Evolutionary conservation across 371 early-diverging fungal genomes (phyloP).

Genomic region (Mucor ambiguus): DNA sequence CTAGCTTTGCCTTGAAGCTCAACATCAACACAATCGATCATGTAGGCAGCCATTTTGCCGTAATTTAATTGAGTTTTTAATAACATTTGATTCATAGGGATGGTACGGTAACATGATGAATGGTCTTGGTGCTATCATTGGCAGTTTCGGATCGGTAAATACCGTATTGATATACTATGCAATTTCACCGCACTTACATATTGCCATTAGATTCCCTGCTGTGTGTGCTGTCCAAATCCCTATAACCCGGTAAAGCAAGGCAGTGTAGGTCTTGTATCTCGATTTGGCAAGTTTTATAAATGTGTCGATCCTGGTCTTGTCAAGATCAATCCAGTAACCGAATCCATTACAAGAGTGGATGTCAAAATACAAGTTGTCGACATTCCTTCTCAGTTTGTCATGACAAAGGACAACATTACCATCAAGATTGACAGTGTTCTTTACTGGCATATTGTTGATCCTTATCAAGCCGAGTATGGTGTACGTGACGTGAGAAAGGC

Average conservation of each 20-base stretch:
- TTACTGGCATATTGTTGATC: conserved; percentile 85
- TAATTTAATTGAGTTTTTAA: background rate
- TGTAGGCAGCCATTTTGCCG: background rate
- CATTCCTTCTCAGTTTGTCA: conserved; percentile 79
- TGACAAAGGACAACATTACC: conserved; percentile 89
- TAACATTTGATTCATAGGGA: conserved; percentile 22
- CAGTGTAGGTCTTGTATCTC: conserved; percentile 73
- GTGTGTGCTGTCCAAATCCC: conserved; percentile 76
- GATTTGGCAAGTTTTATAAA: conserved; percentile 86
- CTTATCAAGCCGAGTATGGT: conserved; percentile 77
- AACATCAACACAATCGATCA: conserved; percentile 25
- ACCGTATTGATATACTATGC: background rate
- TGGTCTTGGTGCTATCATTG: conserved; percentile 43
- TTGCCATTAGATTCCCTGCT: conserved; percentile 32
- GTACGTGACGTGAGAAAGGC: conserved; percentile 77
- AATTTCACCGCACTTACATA: background rate
- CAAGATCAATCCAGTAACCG: conserved; percentile 74
- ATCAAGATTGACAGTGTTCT: conserved; percentile 84
- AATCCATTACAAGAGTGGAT: conserved; percentile 66
- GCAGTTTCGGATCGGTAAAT: conserved; percentile 51
- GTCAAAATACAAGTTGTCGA: conserved; percentile 77
- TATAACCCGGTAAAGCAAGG: conserved; percentile 73
- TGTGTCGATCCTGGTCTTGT: conserved; percentile 90
- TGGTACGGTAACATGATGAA: conserved; percentile 58
- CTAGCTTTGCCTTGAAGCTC: conserved; percentile 35